Base-by-base conservation (phyloP, 23 red algal genomes). In the Agarophyton chilense region DNA sequence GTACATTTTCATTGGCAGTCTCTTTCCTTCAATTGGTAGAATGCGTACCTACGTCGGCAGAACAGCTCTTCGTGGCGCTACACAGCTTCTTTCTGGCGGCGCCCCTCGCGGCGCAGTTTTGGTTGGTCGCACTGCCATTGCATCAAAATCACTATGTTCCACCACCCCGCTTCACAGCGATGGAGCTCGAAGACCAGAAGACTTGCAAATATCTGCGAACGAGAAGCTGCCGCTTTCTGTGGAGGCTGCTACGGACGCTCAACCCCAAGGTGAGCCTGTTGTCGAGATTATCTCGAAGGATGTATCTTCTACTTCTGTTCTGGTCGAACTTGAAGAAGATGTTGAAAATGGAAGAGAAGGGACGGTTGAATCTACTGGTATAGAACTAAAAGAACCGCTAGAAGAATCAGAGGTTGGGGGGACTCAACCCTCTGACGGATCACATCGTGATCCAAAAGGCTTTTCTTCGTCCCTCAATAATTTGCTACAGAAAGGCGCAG, bases 31-130 rank as follows among this genome's bases (percentile, higher is more conserved):
- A 4, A 65, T 33, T 17, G 10, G 4, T 21, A 47, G 17, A 0
- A 74, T 74, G 68, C 68, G 68, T 47, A 29, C 68, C n/a, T 47
- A 43, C 21, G 68, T 74, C 43, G 68, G 68, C 18, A 74, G 68
- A 74, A 29, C 43, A 19, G 68, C 68, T 25, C 68, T 74, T 74
- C 68, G 68, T 24, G 68, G 68, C 38, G 68, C 68, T 38, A 47
- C 68, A 46, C 68, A 74, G 24, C 41, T 74, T 5, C 68, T 74
- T 74, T 74, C 68, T 0, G 41, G 41, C 38, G 68, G 68, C 3
- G 13, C 68, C 8, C 16, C 68, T 47, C 68, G 68, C 8, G 24
- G 41, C n/a, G 43, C 41, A 13, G 68, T 74, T 74, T 24, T 74
- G n/a, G 68, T 29, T 49, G 43, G 40, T 74, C 68, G 68, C 41